phyloP scores from a whole-genome alignment of 805 yeast species.

The Blastobotrys mokoenaii region DNA sequence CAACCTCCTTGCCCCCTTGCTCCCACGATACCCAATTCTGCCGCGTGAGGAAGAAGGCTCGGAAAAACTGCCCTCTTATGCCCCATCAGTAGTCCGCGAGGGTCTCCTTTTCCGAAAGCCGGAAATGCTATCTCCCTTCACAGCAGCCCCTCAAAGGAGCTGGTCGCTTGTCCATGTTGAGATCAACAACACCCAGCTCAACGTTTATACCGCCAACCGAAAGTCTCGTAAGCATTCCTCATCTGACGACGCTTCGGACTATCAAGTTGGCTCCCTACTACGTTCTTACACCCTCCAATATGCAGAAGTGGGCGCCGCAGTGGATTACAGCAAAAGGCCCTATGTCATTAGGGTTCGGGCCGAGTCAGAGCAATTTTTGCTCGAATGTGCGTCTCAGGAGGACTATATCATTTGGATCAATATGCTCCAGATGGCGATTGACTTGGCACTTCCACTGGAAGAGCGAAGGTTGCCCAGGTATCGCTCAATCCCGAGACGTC shows the following conservation, averaged over 20 bases:
- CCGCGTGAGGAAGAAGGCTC: slow-evolving; percentile 26
- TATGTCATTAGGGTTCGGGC: slow-evolving; percentile 66
- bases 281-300: slow-evolving; percentile 75
- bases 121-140: slow-evolving; percentile 76
- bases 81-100: slow-evolving; percentile 55
- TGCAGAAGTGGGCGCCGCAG: slow-evolving; percentile 76
- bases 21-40: slow-evolving; percentile 29
- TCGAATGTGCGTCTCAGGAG: slow-evolving; percentile 54
- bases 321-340: slow-evolving; percentile 67
- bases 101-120: slow-evolving; percentile 54
- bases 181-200: slow-evolving; percentile 79
- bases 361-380: slow-evolving; percentile 73
- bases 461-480: slow-evolving; percentile 66
- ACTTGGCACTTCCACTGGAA: slow-evolving; percentile 67
- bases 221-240: background rate
- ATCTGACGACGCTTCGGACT: slow-evolving; percentile 2
- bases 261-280: slow-evolving; percentile 17
- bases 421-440: slow-evolving; percentile 65
- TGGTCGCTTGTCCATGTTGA: slow-evolving; percentile 70
- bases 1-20: slow-evolving; percentile 29
- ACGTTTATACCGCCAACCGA: slow-evolving; percentile 39
- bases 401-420: slow-evolving; percentile 74
- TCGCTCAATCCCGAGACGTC: slow-evolving; percentile 72
- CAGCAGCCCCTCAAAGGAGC: slow-evolving; percentile 51
- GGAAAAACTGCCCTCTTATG: slow-evolving; percentile 53